These are phyloP conservation scores for Silene latifolia DNA, from an alignment of 148 eudicot species.

Conservation along the genomic window DNA sequence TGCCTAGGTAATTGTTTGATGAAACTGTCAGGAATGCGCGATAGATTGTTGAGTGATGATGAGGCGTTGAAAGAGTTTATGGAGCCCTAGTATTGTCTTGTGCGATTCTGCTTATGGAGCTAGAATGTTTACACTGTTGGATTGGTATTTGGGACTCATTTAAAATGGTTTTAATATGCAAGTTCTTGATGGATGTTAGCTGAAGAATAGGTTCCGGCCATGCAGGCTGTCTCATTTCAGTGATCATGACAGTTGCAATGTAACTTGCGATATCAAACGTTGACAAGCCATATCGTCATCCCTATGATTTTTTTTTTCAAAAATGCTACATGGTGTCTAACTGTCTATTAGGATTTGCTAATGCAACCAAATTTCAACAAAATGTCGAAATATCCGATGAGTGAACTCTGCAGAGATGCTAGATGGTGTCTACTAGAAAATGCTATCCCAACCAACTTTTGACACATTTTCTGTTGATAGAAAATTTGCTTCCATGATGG, in stretches of 20 bases:
- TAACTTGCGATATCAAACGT: neutral
- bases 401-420: neutral
- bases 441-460: neutral
- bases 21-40: too few relatives aligned
- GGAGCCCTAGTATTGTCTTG: neutral
- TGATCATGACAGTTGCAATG: neutral
- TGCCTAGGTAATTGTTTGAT: too few relatives aligned
- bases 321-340: neutral
- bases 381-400: too few relatives aligned
- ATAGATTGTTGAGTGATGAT: neutral
- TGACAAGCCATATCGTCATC: neutral
- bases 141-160: neutral
- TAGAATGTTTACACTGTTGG: neutral
- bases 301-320: neutral
- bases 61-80: neutral
- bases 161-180: neutral
- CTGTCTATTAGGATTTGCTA: neutral
- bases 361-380: neutral
- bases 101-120: neutral
- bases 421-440: neutral
- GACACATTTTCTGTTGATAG: neutral
- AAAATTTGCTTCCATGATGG: neutral
- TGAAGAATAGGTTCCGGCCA: neutral
- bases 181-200: neutral
- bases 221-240: neutral